Conservation (phyloP, 352 stramenopile genomes). For the Globisporangium canariense region DNA sequence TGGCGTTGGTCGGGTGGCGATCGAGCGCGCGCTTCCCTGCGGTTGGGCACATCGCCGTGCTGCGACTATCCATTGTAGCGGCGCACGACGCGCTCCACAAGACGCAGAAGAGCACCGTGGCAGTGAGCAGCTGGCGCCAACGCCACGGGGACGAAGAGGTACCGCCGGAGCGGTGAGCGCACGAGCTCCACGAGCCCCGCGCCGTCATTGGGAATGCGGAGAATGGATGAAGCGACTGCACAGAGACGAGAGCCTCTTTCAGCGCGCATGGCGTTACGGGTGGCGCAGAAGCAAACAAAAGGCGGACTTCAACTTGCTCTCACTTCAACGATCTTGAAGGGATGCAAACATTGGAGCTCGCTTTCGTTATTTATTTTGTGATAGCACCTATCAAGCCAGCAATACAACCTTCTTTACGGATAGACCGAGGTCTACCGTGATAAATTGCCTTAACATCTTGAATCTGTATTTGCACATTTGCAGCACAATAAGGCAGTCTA, state of each 20-base stretch:
- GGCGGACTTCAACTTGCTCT: too few species aligned
- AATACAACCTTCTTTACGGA: too few species aligned
- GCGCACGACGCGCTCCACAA: not conserved
- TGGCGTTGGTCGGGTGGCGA: not conserved
- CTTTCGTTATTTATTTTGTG: too few species aligned
- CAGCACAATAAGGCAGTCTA: too few species aligned
- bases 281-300: too few species aligned
- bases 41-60: not conserved
- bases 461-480: too few species aligned
- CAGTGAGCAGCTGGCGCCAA: not conserved
- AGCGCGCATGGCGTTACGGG: too few species aligned
- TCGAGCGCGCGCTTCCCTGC: conserved; percentile 3
- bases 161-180: not conserved
- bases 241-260: not conserved
- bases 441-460: too few species aligned
- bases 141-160: not conserved
- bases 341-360: too few species aligned
- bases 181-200: not conserved
- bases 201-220: not conserved
- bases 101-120: not conserved
- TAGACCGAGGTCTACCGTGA: too few species aligned
- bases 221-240: not conserved
- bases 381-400: too few species aligned
- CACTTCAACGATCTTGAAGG: too few species aligned
- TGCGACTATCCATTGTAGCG: not conserved